Conservation (phyloP, 345 rosid genomes). For the Citrus sp. region DNA sequence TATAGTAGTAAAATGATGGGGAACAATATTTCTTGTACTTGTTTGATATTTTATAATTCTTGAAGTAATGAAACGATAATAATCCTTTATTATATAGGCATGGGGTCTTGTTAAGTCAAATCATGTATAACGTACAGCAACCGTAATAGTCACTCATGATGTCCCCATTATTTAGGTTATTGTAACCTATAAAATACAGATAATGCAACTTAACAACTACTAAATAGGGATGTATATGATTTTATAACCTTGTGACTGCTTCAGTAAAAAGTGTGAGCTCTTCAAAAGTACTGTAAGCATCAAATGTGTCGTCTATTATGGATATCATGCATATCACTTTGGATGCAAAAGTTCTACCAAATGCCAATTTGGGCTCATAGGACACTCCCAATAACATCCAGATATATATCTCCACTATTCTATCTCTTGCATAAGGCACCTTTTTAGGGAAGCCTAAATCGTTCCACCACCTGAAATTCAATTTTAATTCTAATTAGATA, state of each 20-base stretch:
- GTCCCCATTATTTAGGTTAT: too few species aligned
- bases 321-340: background rate
- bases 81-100: too few species aligned
- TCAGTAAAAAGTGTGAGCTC: background rate
- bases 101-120: too few species aligned
- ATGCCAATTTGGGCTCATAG: background rate
- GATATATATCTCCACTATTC: background rate
- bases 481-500: too few species aligned
- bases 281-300: background rate
- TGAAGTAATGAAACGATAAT: too few species aligned
- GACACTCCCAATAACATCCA: background rate
- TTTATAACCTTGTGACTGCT: background rate
- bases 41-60: too few species aligned
- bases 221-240: background rate
- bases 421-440: background rate
- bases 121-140: too few species aligned
- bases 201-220: too few species aligned
- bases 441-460: background rate
- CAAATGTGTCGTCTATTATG: background rate
- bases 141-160: too few species aligned
- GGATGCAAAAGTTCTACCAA: background rate
- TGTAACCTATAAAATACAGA: too few species aligned
- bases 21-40: too few species aligned
- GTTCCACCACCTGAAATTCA: background rate
- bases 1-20: too few species aligned